Evolutionary conservation across 2,329 filamentous ascomycete species (phyloP), one percentile per base, ranked within the genome.

Genomic region (Ophiocordyceps camponoti-saundersi): DNA sequence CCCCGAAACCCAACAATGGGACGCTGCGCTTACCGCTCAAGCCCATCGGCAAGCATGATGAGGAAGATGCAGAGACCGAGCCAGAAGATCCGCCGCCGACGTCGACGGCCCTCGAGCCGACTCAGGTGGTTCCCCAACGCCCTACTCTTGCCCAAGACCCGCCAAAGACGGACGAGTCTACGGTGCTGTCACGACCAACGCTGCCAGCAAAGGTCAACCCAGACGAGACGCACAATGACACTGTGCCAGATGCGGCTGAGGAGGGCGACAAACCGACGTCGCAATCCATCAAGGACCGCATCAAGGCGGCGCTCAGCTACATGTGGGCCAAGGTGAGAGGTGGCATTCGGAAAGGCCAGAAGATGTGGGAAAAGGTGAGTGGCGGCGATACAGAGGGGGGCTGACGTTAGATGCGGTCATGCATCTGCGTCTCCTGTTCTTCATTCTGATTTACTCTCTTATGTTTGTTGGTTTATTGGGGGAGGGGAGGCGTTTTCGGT

Each of bases 1-100:
- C 59, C 3, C 85, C 88, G 0, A 72, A 72, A 47, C 77, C 85
- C 1, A 95, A 95, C 60, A 96, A 96, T 58, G 90, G 90, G 45
- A 95, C 88, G 0, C 66, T 95, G 6, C 72, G 80, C 12, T 71
- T 90, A 13, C 85, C 85, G 0, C 65, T 90, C 22, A 72, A 71
- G 48, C 69, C 80, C 0, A 58, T 77, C 13, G 82, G 82, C 5
- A 58, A 76, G 2, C 84, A 89, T 57, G 68, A 72, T 44, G 57
- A 68, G 0, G 68, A 70, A 16, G 64, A 69, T 2, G 62, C 61
- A 2, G 60, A 69, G 0, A 67, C 73, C 20, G 68, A 67, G n/a
- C 76, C 72, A 0, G 60, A 61, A 1, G 78, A 83, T 52, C 76
- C 78, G 0, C 65, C 63, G 13, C 56, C 60, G 4, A 18, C 42